Conservation (phyloP, 139 green algal species). For the Tetraselmis chui region DNA sequence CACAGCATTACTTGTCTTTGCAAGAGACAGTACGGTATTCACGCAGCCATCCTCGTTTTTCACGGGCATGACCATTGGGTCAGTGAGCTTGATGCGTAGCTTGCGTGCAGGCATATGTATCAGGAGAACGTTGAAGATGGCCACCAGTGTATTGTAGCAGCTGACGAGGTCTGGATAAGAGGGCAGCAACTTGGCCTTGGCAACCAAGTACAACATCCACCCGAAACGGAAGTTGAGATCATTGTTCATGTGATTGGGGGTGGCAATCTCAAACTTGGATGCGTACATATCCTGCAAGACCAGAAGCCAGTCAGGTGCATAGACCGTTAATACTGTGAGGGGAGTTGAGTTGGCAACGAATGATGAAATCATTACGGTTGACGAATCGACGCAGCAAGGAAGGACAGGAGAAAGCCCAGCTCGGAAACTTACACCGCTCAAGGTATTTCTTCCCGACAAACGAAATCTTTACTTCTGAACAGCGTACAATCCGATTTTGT, state of each 20-base stretch:
- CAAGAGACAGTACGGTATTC: not conserved
- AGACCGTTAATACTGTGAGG: no score
- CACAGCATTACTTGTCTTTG: not conserved
- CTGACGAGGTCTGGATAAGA: not conserved
- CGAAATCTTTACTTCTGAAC: no score
- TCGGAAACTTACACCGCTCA: no score
- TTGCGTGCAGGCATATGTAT: not conserved
- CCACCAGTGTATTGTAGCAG: not conserved
- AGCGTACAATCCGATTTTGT: no score
- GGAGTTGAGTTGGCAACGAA: no score
- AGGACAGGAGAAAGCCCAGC: no score
- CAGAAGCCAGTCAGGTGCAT: no score
- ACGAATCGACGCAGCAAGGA: no score
- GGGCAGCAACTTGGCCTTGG: not conserved
- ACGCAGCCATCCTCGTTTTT: not conserved
- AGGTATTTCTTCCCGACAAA: no score
- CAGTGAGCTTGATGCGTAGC: not conserved
- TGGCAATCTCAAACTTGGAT: not conserved
- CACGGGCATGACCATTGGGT: not conserved
- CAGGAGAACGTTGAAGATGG: not conserved
- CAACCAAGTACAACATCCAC: not conserved
- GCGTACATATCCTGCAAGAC: not conserved
- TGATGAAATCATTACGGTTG: no score
- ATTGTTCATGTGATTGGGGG: not conserved
- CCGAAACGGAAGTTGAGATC: not conserved